phyloP scores from a whole-genome alignment of 257 asterid genomes.

The Ligustrum vulgare region DNA sequence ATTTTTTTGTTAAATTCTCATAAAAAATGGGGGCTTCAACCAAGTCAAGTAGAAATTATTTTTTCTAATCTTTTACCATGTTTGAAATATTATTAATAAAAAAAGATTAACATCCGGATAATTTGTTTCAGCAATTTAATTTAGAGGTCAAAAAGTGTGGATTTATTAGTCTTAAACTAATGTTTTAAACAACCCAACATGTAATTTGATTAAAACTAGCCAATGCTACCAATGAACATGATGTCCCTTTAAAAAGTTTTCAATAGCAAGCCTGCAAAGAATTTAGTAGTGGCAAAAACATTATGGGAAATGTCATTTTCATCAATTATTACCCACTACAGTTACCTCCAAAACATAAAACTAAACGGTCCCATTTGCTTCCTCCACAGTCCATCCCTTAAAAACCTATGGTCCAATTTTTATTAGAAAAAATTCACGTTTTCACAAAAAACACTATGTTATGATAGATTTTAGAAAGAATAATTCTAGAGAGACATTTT shows the following conservation, averaged over 20 bases:
- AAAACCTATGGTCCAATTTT: neutral
- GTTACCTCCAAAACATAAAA: slow-evolving; percentile 7
- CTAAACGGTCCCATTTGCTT: slow-evolving; percentile 6
- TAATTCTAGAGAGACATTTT: no score
- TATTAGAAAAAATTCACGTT: neutral
- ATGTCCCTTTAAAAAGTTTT: slow-evolving; percentile 10
- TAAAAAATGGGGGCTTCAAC: neutral
- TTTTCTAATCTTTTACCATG: neutral
- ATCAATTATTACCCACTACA: slow-evolving; percentile 25
- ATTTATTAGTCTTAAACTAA: neutral
- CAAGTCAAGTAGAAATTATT: neutral
- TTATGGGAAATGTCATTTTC: slow-evolving; percentile 24
- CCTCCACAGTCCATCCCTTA: neutral
- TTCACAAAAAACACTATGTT: neutral
- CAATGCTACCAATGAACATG: neutral
- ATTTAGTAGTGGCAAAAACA: slow-evolving; percentile 22
- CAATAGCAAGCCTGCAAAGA: slow-evolving; percentile 19
- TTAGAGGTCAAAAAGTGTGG: neutral
- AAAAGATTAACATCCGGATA: no score
- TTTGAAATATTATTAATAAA: no score
- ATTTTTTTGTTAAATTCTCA: no score
- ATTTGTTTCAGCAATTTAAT: neutral
- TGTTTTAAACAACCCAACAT: slow-evolving; percentile 1
- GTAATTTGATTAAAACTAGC: neutral
- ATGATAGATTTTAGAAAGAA: neutral